A percentile compares a stretch with the other conserved stretches of the same genome.
These are phyloP conservation scores for Laetiporus sulphureus DNA, from an alignment of 1,284 basidiomycete species.

Conservation along the genomic window DNA sequence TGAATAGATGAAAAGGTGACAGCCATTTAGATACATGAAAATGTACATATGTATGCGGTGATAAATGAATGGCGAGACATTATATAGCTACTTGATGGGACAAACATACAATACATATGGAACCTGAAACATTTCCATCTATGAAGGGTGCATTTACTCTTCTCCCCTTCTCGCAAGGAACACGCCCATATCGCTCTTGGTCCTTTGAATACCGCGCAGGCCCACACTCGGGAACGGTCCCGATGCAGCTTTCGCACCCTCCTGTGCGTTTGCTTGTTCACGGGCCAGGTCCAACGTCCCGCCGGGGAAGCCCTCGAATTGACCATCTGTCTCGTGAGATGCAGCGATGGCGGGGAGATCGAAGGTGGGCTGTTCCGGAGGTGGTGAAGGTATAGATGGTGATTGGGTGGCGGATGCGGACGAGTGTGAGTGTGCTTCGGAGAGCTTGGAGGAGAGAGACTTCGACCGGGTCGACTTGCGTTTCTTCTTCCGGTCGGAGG, in stretches of 20 bases:
- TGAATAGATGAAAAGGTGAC: too few species aligned
- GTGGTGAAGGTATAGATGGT: conserved; percentile 2
- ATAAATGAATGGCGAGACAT: too few species aligned
- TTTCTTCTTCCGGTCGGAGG: conserved; percentile 12
- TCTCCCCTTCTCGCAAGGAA: conserved; percentile 26
- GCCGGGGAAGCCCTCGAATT: conserved; percentile 19
- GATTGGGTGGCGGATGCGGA: conserved; percentile 12
- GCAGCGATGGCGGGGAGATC: background rate
- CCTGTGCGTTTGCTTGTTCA: conserved; percentile 2
- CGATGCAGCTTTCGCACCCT: conserved; percentile 9
- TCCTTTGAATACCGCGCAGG: conserved; percentile 19
- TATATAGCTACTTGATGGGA: too few species aligned
- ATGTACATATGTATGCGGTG: too few species aligned
- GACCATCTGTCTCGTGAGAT: conserved; percentile 1
- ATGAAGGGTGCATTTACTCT: conserved; percentile 15
- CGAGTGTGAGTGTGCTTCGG: conserved; percentile 20
- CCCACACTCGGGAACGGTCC: conserved; percentile 24
- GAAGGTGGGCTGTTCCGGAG: conserved; percentile 4
- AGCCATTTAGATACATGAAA: too few species aligned
- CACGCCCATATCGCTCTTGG: conserved; percentile 27
- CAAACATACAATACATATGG: too few species aligned
- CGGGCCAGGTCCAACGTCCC: conserved; percentile 6
- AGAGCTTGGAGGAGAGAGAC: conserved; percentile 21
- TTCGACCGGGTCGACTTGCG: conserved; percentile 11
- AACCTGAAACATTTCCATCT: too few species aligned